A percentile compares a stretch with the other conserved stretches of the same genome.
These are phyloP conservation scores for Fraxinus pennsylvanica DNA, from an alignment of 257 asterid genomes.

Conservation along the genomic window DNA sequence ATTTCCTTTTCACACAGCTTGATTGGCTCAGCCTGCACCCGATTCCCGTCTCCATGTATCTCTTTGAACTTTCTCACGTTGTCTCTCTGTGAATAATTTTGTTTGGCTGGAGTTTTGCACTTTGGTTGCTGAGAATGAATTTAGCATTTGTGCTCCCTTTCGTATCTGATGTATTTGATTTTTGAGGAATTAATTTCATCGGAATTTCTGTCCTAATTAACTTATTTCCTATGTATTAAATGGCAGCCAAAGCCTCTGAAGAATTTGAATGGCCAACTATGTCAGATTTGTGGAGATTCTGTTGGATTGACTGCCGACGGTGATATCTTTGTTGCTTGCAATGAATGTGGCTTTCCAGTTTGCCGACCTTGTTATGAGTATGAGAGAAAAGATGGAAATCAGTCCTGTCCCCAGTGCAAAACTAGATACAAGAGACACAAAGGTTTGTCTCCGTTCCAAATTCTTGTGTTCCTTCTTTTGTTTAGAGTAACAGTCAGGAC, in stretches of 20 bases:
- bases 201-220: neutral
- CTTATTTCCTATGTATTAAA: neutral
- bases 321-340: slow-evolving; percentile 71
- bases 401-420: slow-evolving; percentile 76
- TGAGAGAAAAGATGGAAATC: slow-evolving; percentile 76
- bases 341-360: slow-evolving; percentile 81
- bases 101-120: neutral
- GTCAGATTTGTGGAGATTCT: slow-evolving; percentile 75
- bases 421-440: slow-evolving; percentile 74
- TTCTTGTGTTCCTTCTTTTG: neutral
- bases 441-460: slow-evolving; percentile 36
- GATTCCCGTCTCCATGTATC: neutral
- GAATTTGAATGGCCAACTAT: slow-evolving; percentile 61
- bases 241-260: slow-evolving; percentile 73
- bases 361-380: slow-evolving; percentile 83
- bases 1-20: too few species aligned
- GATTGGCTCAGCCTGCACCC: too few species aligned
- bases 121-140: neutral
- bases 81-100: neutral
- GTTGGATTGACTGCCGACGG: slow-evolving; percentile 62
- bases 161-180: neutral
- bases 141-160: too few species aligned
- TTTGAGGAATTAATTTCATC: neutral
- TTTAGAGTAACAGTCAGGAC: neutral
- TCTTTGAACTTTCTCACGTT: neutral